A percentile compares a stretch with the other conserved stretches of the same genome.
phyloP scores from a whole-genome alignment of 208 protist species.

The Acanthamoeba lugdunensis region DNA sequence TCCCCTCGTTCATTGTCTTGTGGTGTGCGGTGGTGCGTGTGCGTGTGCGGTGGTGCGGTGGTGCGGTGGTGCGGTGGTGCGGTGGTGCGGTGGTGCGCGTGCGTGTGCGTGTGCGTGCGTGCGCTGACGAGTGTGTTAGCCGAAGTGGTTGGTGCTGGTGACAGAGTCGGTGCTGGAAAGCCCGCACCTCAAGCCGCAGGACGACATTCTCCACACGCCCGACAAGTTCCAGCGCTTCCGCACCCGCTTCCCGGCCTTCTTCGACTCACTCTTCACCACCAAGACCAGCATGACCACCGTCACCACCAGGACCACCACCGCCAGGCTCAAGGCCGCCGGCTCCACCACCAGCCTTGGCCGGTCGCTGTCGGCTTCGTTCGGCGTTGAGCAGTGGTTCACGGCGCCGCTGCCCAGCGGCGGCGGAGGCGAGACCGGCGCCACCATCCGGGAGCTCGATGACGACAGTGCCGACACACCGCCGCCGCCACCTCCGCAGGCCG shows the following conservation, averaged over 20 bases:
- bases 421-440: no score
- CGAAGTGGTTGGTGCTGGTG: not conserved
- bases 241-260: not conserved
- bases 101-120: no score
- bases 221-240: not conserved
- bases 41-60: not conserved
- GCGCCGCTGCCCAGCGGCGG: no score
- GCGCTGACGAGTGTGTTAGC: not conserved
- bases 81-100: no score
- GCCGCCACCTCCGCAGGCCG: no score
- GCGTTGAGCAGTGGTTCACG: no score
- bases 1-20: not conserved
- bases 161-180: not conserved
- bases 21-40: not conserved
- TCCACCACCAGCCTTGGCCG: no score
- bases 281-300: not conserved
- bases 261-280: not conserved
- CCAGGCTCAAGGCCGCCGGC: no score
- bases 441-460: no score
- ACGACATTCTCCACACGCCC: not conserved
- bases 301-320: not conserved
- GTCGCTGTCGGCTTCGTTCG: no score
- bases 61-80: no score
- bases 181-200: not conserved
- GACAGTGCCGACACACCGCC: no score